phyloP scores from a whole-genome alignment of 164 flowering plant species.

The Kalanchoe fedtschenkoi region DNA sequence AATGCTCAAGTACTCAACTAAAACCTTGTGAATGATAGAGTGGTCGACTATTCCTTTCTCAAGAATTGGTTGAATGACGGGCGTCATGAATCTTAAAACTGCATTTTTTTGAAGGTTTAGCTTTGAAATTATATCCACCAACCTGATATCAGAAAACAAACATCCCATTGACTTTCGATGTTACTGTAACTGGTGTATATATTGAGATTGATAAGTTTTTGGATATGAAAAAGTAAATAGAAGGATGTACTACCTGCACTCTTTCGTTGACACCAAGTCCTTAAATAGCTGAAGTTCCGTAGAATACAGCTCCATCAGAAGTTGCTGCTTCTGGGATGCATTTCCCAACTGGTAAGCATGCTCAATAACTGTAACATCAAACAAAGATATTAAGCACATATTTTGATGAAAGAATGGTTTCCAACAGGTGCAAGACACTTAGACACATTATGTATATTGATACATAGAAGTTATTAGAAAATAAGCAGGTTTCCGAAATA shows the following conservation, averaged over 20 bases:
- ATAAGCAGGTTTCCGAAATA: no score
- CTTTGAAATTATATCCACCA: constrained; percentile 66
- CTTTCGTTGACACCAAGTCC: constrained; percentile 50
- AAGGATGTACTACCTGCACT: constrained; percentile 41
- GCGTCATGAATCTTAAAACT: constrained; percentile 62
- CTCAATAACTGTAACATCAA: constrained; percentile 56
- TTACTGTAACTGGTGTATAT: background rate
- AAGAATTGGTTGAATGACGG: constrained; percentile 69
- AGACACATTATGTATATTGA: background rate
- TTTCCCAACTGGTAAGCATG: constrained; percentile 81
- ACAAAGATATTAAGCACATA: background rate
- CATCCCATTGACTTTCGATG: background rate
- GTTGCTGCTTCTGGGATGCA: constrained; percentile 71
- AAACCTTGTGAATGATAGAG: constrained; percentile 66
- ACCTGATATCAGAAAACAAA: constrained; percentile 34
- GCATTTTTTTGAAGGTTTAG: constrained; percentile 62
- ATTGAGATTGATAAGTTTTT: background rate
- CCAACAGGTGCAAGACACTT: background rate
- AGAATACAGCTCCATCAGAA: constrained; percentile 70
- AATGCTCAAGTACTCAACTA: constrained; percentile 67
- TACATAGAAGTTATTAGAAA: no score
- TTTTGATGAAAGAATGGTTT: background rate
- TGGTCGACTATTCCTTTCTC: constrained; percentile 96
- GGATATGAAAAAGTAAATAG: background rate
- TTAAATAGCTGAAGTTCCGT: constrained; percentile 86